A percentile compares a stretch with the other conserved stretches of the same genome.
These are phyloP conservation scores for Aureobasidium sp. DNA, from an alignment of 2,329 filamentous ascomycete species.

Conservation along the genomic window DNA sequence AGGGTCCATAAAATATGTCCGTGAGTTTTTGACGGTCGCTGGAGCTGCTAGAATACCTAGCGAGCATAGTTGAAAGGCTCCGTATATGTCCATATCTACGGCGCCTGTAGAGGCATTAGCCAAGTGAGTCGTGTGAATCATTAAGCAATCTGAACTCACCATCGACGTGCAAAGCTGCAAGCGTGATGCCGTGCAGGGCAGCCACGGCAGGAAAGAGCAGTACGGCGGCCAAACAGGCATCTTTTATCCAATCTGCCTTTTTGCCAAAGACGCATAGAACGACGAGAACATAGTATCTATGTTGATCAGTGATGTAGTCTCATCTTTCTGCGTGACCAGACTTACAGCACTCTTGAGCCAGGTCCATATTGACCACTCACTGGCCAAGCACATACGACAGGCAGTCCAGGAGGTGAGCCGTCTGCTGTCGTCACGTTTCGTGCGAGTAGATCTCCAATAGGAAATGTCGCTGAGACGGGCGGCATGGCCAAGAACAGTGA, in stretches of 20 bases:
- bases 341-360: slow-evolving; percentile 47
- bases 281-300: slow-evolving; percentile 58
- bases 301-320: slow-evolving; percentile 12
- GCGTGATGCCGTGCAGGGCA: slow-evolving; percentile 56
- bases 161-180: slow-evolving; percentile 53
- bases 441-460: slow-evolving; percentile 24
- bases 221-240: slow-evolving; percentile 57
- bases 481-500: slow-evolving; percentile 26
- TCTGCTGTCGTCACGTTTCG: slow-evolving; percentile 20
- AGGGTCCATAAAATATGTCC: slow-evolving; percentile 57
- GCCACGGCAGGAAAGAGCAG: slow-evolving; percentile 58
- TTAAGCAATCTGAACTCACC: slow-evolving; percentile 37
- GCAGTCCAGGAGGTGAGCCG: slow-evolving; percentile 25
- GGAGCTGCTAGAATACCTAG: slow-evolving; percentile 60
- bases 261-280: slow-evolving; percentile 57
- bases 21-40: slow-evolving; percentile 53
- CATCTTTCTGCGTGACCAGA: slow-evolving; percentile 9
- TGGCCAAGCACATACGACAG: slow-evolving; percentile 52
- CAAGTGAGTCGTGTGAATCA: neutral
- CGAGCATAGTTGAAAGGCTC: slow-evolving; percentile 60
- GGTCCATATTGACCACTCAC: slow-evolving; percentile 52
- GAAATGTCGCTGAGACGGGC: slow-evolving; percentile 29
- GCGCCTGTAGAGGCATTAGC: slow-evolving; percentile 41
- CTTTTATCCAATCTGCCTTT: slow-evolving; percentile 54
- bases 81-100: slow-evolving; percentile 62